phyloP scores from a whole-genome alignment of 768 basidiomycete species.

The Naganishia kalamii region DNA sequence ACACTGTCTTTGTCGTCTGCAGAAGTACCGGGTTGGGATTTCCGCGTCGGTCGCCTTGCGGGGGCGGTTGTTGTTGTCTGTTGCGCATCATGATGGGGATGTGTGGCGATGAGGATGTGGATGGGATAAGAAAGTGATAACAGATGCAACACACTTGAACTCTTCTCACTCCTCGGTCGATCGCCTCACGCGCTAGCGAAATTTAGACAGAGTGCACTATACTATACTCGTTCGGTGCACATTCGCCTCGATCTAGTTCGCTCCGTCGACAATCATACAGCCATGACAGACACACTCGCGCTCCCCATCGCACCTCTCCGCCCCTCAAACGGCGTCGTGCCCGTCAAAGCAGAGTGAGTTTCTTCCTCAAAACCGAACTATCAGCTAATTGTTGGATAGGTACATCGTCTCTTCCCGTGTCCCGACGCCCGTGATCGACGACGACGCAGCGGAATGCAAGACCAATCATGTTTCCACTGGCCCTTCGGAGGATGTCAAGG shows the following conservation, averaged over 20 bases:
- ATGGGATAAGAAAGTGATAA: no score
- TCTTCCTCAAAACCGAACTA: no score
- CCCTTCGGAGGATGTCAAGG: not conserved
- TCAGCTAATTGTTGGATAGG: slow-evolving; percentile 18
- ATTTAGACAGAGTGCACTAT: not conserved
- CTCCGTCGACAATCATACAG: no score
- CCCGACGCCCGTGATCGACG: slow-evolving; percentile 25
- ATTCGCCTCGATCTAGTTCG: not conserved
- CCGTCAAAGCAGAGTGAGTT: slow-evolving; percentile 44
- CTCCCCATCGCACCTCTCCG: slow-evolving; percentile 21
- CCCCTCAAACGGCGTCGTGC: slow-evolving; percentile 30
- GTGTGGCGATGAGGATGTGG: not conserved
- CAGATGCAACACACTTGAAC: no score
- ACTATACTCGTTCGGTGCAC: no score
- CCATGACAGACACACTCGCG: not conserved
- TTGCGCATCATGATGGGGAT: not conserved
- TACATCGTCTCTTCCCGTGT: slow-evolving; percentile 9
- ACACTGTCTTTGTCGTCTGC: slow-evolving; percentile 13
- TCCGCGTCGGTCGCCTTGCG: not conserved
- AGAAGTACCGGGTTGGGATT: not conserved
- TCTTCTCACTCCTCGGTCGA: no score
- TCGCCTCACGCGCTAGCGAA: not conserved
- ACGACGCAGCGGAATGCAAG: slow-evolving; percentile 37
- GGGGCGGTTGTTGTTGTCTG: not conserved
- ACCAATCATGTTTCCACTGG: slow-evolving; percentile 17